phyloP scores from a whole-genome alignment of 768 basidiomycete species.

The Boletus barrowsii region DNA sequence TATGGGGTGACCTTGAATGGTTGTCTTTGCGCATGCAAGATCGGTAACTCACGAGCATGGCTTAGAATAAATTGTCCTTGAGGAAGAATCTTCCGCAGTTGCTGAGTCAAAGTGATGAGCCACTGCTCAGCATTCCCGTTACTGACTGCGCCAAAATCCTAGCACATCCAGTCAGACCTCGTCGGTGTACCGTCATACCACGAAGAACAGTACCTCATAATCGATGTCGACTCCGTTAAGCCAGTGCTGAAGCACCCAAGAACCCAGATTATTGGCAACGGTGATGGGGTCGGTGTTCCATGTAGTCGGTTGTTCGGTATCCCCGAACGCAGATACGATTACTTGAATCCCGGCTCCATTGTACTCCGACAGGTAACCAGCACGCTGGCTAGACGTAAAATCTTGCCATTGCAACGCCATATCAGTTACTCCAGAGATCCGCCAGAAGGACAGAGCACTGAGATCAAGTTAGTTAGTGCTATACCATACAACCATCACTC shows the following conservation, averaged over 20 bases:
- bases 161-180: not conserved
- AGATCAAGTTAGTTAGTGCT: not conserved
- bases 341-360: conserved; percentile 53
- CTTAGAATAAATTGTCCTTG: conserved; percentile 30
- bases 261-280: conserved; percentile 41
- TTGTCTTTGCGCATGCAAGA: not conserved
- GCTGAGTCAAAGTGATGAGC: conserved; percentile 29
- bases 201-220: conserved; percentile 36
- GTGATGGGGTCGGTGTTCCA: conserved; percentile 35
- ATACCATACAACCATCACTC: not conserved
- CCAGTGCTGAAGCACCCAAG: conserved; percentile 43
- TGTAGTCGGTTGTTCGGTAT: conserved; percentile 38
- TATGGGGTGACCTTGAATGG: conserved; percentile 3
- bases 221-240: conserved; percentile 54
- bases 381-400: conserved; percentile 36
- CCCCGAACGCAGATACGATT: conserved; percentile 53
- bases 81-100: conserved; percentile 31
- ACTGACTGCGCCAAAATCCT: conserved; percentile 33
- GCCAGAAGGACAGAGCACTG: conserved; percentile 41
- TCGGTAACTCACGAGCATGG: conserved; percentile 30
- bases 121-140: conserved; percentile 33
- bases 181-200: not conserved
- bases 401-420: conserved; percentile 44
- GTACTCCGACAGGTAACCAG: conserved; percentile 46
- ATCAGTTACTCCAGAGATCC: conserved; percentile 40